Conservation (phyloP, 306 rosid genomes). For the Castanea crenata region DNA sequence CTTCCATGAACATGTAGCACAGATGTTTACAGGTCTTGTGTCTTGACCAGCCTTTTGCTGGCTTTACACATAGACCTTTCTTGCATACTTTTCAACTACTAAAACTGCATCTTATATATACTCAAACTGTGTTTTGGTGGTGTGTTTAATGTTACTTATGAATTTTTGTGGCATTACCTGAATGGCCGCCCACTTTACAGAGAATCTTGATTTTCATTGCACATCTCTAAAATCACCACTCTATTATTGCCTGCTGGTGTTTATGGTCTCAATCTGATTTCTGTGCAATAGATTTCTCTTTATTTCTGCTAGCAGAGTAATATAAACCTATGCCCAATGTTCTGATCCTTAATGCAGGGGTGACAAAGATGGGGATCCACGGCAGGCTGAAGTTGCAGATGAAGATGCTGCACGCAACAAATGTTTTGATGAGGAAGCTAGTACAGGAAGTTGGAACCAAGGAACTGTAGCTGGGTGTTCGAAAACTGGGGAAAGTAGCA, state of each 20-base stretch:
- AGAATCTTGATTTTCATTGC: not conserved
- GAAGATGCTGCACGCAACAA: constrained; percentile 43
- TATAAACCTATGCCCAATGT: not conserved
- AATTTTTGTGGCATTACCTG: not conserved
- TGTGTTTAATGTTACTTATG: not conserved
- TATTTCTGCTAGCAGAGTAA: constrained; percentile 5
- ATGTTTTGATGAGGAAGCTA: constrained; percentile 49
- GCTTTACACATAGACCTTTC: not conserved
- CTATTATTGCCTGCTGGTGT: not conserved
- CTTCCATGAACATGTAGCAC: not conserved
- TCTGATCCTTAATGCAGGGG: constrained; percentile 46
- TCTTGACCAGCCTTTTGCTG: not conserved
- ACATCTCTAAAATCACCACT: not conserved
- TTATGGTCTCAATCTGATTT: not conserved
- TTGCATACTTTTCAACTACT: not conserved
- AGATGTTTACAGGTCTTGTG: not conserved
- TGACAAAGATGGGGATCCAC: constrained; percentile 46
- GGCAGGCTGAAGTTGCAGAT: constrained; percentile 32
- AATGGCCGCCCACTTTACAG: not conserved
- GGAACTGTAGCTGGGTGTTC: constrained; percentile 47
- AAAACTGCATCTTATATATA: no score
- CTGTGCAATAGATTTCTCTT: not conserved
- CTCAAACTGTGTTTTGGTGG: not conserved
- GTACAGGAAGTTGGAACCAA: constrained; percentile 28
- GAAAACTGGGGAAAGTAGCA: constrained; percentile 29